Conservation (phyloP, 2,329 filamentous ascomycete genomes). For the Apiospora phragmitis region DNA sequence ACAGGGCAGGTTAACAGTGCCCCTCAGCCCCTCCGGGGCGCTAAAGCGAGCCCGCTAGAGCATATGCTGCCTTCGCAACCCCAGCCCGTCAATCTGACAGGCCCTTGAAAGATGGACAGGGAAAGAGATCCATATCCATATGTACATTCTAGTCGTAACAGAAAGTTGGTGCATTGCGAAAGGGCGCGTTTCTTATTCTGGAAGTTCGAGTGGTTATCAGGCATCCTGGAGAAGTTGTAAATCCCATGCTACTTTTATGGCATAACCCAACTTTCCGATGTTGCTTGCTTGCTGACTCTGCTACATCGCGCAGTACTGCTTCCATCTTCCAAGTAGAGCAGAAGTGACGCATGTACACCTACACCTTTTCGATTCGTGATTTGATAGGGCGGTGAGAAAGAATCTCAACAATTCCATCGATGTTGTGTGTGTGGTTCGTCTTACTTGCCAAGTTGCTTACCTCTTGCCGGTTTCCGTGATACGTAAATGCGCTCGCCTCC, state of each 20-base stretch:
- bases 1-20: neutral
- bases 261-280: neutral
- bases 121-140: neutral
- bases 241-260: neutral
- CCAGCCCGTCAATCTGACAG: neutral
- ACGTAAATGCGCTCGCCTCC: neutral
- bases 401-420: neutral
- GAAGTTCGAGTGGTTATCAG: neutral
- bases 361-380: neutral
- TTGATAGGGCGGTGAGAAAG: neutral
- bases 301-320: neutral
- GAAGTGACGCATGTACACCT: neutral
- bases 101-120: neutral
- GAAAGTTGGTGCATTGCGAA: neutral
- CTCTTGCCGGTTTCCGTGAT: slow-evolving; percentile 1
- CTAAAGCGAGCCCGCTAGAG: neutral
- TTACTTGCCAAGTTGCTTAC: neutral
- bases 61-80: neutral
- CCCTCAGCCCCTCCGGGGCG: neutral
- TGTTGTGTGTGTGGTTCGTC: neutral
- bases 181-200: neutral
- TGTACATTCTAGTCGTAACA: neutral
- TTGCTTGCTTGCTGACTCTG: neutral
- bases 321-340: neutral
- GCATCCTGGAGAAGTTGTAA: neutral